Conservation (phyloP, 2,329 filamentous ascomycete genomes). For the Fusarium torulosum region DNA sequence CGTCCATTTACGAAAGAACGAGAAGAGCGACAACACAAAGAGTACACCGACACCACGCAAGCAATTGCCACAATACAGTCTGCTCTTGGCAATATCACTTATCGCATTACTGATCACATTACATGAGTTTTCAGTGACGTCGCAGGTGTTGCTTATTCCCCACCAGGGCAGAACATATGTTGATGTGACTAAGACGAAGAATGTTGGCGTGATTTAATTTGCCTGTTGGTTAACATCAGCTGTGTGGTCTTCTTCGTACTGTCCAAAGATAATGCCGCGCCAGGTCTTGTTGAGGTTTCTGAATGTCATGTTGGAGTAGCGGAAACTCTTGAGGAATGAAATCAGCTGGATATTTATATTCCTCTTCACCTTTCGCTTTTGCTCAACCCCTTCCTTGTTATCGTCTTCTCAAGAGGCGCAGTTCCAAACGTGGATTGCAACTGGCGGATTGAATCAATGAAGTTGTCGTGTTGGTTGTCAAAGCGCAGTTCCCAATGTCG, state of each 20-base stretch:
- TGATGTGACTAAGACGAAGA: too few species aligned
- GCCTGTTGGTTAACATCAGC: slow-evolving; percentile 42
- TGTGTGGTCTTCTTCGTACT: slow-evolving; percentile 31
- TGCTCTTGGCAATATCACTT: too few species aligned
- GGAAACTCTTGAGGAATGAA: neutral
- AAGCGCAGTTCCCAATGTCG: neutral
- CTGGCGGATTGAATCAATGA: neutral
- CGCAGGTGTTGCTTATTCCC: too few species aligned
- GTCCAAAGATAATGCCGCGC: slow-evolving; percentile 25
- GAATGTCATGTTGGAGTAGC: slow-evolving; percentile 19
- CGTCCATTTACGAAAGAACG: too few species aligned
- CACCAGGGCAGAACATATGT: too few species aligned
- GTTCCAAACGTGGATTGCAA: neutral
- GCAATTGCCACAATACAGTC: too few species aligned
- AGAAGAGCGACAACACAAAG: too few species aligned
- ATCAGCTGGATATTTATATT: neutral
- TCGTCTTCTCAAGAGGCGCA: neutral
- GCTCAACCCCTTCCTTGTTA: accelerated
- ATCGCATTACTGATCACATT: too few species aligned
- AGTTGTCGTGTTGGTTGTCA: neutral
- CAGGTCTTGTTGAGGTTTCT: slow-evolving; percentile 38
- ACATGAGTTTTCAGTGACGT: too few species aligned
- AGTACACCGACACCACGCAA: too few species aligned
- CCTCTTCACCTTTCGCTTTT: neutral
- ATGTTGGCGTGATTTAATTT: too few species aligned